Evolutionary conservation across 257 asterid species (phyloP).

Genomic region (Schizonepeta tenuifolia): DNA sequence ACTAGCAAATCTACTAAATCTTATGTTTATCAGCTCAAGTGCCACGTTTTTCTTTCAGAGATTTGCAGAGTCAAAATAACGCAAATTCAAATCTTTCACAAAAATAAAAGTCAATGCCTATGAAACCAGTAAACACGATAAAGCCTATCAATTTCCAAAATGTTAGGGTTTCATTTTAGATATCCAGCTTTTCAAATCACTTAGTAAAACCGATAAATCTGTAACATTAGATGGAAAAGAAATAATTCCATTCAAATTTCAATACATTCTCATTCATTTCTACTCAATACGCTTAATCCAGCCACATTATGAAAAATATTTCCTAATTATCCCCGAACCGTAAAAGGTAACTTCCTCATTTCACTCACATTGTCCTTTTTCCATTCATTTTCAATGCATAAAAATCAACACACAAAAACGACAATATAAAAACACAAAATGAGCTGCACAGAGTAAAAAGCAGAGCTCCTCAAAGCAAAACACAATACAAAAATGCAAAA

Average conservation of each 20-base stretch:
- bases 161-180: neutral
- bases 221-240: neutral
- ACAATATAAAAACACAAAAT: neutral
- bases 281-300: neutral
- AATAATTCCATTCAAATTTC: conserved; percentile 5
- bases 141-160: conserved; percentile 16
- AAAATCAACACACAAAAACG: neutral
- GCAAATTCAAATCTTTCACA: neutral
- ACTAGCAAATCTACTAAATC: conserved; percentile 13
- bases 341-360: neutral
- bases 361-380: neutral
- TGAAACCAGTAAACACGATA: conserved; percentile 1
- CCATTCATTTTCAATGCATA: neutral
- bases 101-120: neutral
- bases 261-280: conserved; percentile 20
- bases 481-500: neutral
- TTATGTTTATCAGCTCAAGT: conserved; percentile 19
- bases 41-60: neutral
- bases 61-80: conserved; percentile 12
- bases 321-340: neutral
- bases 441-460: conserved; percentile 28
- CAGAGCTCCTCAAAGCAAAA: conserved; percentile 18
- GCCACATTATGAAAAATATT: neutral
- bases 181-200: conserved; percentile 7
- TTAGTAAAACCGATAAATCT: conserved; percentile 16